Percentiles rank a stretch among this genome's conserved stretches.
These are phyloP conservation scores for Ustilago tritici DNA, from an alignment of 1,284 basidiomycete genomes.

Conservation along the genomic window DNA sequence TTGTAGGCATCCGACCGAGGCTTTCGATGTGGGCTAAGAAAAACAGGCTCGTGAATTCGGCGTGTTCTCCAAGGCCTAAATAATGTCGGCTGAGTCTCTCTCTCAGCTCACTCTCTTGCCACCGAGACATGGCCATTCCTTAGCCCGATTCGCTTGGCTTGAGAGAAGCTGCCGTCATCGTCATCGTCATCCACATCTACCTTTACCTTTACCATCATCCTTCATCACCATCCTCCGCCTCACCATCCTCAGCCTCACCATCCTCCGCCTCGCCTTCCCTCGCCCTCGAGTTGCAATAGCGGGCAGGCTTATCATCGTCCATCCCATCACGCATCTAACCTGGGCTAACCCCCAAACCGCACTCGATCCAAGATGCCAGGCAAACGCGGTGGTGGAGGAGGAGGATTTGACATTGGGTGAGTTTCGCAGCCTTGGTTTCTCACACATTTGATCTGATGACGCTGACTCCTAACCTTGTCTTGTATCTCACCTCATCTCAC, in stretches of 20 bases:
- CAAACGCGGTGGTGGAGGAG: slow-evolving; percentile 51
- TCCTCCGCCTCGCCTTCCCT: neutral
- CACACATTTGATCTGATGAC: neutral
- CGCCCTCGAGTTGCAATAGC: neutral
- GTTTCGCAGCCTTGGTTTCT: slow-evolving; percentile 2
- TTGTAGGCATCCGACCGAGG: neutral
- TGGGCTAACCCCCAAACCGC: neutral
- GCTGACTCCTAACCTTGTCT: neutral
- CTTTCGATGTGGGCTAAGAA: neutral
- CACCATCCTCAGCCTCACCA: neutral
- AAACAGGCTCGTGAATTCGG: neutral
- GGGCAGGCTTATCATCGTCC: no score
- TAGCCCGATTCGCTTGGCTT: slow-evolving; percentile 4
- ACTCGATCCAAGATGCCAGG: slow-evolving; percentile 38
- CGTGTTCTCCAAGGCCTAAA: neutral
- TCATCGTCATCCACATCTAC: neutral
- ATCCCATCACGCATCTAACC: neutral
- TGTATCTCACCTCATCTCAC: neutral
- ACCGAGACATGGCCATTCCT: neutral
- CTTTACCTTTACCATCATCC: neutral
- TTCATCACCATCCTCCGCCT: neutral
- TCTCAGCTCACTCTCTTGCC: neutral
- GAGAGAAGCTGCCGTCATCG: no score
- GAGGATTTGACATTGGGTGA: slow-evolving; percentile 56
- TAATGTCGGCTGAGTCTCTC: neutral